Percentiles rank a stretch among this genome's conserved stretches.
phyloP scores from a whole-genome alignment of 2,329 filamentous ascomycete genomes.

The Cladophialophora exuberans region DNA sequence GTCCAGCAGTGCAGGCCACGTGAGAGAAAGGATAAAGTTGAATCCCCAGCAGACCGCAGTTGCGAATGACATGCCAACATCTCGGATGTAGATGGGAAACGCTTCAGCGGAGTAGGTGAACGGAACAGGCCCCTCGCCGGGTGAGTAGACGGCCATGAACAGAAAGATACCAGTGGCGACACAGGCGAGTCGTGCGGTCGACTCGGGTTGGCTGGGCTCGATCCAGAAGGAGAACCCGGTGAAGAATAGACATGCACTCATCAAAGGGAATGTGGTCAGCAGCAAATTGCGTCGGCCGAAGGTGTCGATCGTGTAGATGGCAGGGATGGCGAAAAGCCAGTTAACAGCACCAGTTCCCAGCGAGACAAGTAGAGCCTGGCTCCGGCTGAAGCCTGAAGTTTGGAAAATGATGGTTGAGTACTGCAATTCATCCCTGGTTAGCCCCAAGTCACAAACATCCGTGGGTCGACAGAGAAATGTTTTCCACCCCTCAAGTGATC shows the following conservation, averaged over 20 bases:
- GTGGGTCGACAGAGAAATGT: no score
- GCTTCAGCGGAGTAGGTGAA: slow-evolving; percentile 66
- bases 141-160: slow-evolving; percentile 51
- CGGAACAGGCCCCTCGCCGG: no score
- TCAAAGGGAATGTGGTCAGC: slow-evolving; percentile 65
- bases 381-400: slow-evolving; percentile 55
- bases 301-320: slow-evolving; percentile 67
- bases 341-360: slow-evolving; percentile 69
- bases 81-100: slow-evolving; percentile 63
- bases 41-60: slow-evolving; percentile 61
- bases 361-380: slow-evolving; percentile 60
- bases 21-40: slow-evolving; percentile 58
- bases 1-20: slow-evolving; percentile 53
- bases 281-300: slow-evolving; percentile 67
- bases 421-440: no score
- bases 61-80: slow-evolving; percentile 63
- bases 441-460: no score
- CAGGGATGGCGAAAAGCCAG: slow-evolving; percentile 66
- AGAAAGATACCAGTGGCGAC: slow-evolving; percentile 44
- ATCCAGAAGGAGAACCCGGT: no score
- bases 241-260: slow-evolving; percentile 54
- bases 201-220: no score
- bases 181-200: slow-evolving; percentile 43
- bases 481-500: no score
- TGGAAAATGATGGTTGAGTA: slow-evolving; percentile 68